phyloP scores from a whole-genome alignment of 1,284 basidiomycete genomes.

The Leucoagaricus sp. region DNA sequence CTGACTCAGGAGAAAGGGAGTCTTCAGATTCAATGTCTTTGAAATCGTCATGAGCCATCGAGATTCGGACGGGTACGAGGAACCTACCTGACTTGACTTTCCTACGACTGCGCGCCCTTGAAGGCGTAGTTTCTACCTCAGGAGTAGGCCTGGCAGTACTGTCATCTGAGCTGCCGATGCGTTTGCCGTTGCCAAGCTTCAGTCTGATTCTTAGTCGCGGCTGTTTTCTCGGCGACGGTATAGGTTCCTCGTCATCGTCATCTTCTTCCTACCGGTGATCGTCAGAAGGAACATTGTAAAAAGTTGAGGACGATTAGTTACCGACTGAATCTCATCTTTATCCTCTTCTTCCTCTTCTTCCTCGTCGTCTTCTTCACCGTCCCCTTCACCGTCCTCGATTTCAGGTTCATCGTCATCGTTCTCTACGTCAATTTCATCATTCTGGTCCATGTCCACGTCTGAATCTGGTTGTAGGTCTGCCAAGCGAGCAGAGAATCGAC shows the following conservation, averaged over 20 bases:
- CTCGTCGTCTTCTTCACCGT: constrained; percentile 16
- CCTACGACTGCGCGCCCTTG: constrained; percentile 23
- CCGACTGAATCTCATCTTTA: constrained; percentile 15
- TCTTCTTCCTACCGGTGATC: constrained; percentile 19
- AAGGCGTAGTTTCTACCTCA: constrained; percentile 29
- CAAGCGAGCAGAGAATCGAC: constrained; percentile 13
- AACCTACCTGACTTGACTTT: constrained; percentile 19
- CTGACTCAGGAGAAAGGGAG: constrained; percentile 23
- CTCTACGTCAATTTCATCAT: constrained; percentile 14
- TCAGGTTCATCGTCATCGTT: constrained; percentile 14
- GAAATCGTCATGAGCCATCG: neutral
- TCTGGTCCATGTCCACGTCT: constrained; percentile 10
- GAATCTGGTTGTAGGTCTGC: constrained; percentile 9
- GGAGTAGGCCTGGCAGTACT: constrained; percentile 43
- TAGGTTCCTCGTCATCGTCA: constrained; percentile 25
- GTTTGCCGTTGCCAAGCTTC: constrained; percentile 47
- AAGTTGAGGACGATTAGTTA: neutral
- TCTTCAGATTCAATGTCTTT: constrained; percentile 61
- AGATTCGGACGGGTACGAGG: neutral
- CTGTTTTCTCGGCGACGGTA: constrained; percentile 33
- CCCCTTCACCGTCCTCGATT: constrained; percentile 12
- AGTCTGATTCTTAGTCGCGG: constrained; percentile 65
- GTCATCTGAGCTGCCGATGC: constrained; percentile 34
- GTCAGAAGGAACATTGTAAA: neutral
- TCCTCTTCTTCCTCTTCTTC: constrained; percentile 17